Percentiles rank a stretch among this genome's conserved stretches.
Conservation (phyloP, 495 filamentous ascomycete genomes). For the Parmelia sp. region DNA sequence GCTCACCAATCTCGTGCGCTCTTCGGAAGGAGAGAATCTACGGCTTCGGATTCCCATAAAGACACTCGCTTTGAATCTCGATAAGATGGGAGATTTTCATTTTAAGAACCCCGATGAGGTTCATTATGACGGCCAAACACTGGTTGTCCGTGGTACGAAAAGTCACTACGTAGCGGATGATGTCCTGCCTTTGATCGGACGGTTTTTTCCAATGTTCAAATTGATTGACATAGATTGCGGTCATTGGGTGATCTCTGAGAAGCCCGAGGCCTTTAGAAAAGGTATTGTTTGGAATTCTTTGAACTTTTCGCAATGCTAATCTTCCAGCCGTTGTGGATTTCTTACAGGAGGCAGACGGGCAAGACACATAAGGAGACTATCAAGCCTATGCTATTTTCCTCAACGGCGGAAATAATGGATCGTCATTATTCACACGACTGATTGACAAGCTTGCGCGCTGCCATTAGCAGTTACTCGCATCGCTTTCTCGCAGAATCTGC, state of each 20-base stretch:
- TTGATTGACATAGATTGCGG: conserved; percentile 79
- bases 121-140: conserved; percentile 66
- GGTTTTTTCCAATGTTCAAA: conserved; percentile 80
- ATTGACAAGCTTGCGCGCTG: not conserved
- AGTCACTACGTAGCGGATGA: conserved; percentile 86
- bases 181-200: conserved; percentile 75
- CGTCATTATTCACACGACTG: not conserved
- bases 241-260: conserved; percentile 93
- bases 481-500: not conserved
- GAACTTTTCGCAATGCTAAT: not conserved
- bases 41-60: conserved; percentile 57
- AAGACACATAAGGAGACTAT: conserved; percentile 8
- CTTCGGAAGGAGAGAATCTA: conserved; percentile 34
- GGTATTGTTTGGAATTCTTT: conserved; percentile 41
- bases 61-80: conserved; percentile 50
- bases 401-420: not conserved
- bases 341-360: conserved; percentile 47
- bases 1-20: conserved; percentile 73
- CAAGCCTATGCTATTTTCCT: not conserved
- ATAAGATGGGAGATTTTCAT: conserved; percentile 79
- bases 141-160: conserved; percentile 77
- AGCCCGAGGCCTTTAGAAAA: conserved; percentile 76
- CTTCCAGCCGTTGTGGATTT: conserved; percentile 54
- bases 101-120: conserved; percentile 56
- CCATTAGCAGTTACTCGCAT: not conserved